phyloP scores from a whole-genome alignment of 192 early-diverging fungal species.

The Entrophospora sp. region DNA sequence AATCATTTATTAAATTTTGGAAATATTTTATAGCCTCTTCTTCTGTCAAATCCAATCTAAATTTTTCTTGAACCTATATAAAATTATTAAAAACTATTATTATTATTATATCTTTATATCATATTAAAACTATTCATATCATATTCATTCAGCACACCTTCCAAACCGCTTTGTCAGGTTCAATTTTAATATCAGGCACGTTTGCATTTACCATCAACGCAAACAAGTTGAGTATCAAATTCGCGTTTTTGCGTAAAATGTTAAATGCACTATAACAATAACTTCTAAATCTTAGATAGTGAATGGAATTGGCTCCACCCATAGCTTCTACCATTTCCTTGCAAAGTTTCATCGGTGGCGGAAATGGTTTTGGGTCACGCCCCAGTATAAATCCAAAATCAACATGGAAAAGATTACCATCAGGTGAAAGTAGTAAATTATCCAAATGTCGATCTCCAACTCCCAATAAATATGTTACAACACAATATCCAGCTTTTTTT shows the following conservation, averaged over 20 bases:
- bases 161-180: slow-evolving; percentile 93
- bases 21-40: slow-evolving; percentile 95
- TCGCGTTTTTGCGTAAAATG: slow-evolving; percentile 84
- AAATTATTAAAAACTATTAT: background rate
- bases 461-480: slow-evolving; percentile 95
- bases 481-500: slow-evolving; percentile 85
- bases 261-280: slow-evolving; percentile 95
- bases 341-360: slow-evolving; percentile 99
- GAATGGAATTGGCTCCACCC: slow-evolving; percentile 83
- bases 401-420: slow-evolving; percentile 92
- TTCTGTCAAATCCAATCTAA: slow-evolving; percentile 82
- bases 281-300: slow-evolving; percentile 85
- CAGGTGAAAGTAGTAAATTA: slow-evolving; percentile 82
- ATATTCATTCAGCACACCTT: no score
- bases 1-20: slow-evolving; percentile 86
- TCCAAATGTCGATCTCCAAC: slow-evolving; percentile 98
- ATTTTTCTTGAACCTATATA: slow-evolving; percentile 87
- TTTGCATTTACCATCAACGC: slow-evolving; percentile 96
- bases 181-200: slow-evolving; percentile 94
- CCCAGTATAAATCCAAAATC: slow-evolving; percentile 99
- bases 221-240: slow-evolving; percentile 96
- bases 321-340: slow-evolving; percentile 99
- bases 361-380: slow-evolving; percentile 98
- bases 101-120: no score
- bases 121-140: no score